phyloP scores from a whole-genome alignment of 139 green algal species.

The Diplosphaera chodatii region DNA sequence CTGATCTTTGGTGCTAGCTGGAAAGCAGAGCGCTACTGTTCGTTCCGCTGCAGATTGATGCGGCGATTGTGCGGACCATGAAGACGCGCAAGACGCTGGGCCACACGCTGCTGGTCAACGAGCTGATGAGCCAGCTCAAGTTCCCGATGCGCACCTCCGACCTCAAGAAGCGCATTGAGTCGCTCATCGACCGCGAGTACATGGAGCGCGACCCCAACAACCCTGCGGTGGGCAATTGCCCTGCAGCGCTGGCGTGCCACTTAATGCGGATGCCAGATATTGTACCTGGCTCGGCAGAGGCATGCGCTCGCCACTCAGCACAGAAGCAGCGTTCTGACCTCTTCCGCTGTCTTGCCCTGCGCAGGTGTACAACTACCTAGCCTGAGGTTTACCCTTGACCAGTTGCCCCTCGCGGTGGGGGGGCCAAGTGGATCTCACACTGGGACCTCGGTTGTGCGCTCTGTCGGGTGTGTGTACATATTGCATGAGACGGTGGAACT shows the following conservation, averaged over 20 bases:
- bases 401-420: too few species aligned
- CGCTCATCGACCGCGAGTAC: slow-evolving; percentile 97
- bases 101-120: slow-evolving; percentile 90
- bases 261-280: too few species aligned
- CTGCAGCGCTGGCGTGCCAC: too few species aligned
- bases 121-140: slow-evolving; percentile 90
- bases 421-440: too few species aligned
- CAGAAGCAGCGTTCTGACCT: not conserved
- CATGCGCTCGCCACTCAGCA: too few species aligned
- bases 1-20: too few species aligned
- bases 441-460: too few species aligned
- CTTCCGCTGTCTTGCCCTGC: not conserved
- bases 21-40: too few species aligned
- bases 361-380: slow-evolving; percentile 64
- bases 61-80: slow-evolving; percentile 97
- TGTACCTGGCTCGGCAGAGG: too few species aligned
- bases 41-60: slow-evolving; percentile 79
- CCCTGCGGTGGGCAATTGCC: slow-evolving; percentile 39
- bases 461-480: too few species aligned
- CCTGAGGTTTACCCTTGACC: slow-evolving; percentile 25
- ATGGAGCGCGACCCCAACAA: slow-evolving; percentile 79
- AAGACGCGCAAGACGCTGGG: slow-evolving; percentile 91
- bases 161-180: slow-evolving; percentile 98
- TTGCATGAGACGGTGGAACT: too few species aligned
- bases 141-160: slow-evolving; percentile 84